A percentile compares a stretch with the other conserved stretches of the same genome.
These are phyloP conservation scores for Parascedosporium putredinis DNA, from an alignment of 2,329 filamentous ascomycete species.

Conservation along the genomic window DNA sequence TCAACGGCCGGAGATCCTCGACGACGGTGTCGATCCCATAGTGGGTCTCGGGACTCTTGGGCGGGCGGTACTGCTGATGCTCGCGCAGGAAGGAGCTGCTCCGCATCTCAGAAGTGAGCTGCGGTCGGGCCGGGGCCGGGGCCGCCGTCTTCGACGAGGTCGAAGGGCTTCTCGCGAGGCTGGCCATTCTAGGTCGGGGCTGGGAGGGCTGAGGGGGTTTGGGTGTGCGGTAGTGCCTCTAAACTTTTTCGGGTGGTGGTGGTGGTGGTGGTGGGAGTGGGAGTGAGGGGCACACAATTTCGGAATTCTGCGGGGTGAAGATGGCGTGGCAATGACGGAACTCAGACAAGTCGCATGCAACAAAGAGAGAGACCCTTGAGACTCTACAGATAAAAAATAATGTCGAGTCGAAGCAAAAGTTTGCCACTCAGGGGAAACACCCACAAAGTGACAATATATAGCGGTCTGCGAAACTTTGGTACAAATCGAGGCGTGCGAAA, in stretches of 20 bases:
- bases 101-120: conserved; percentile 40
- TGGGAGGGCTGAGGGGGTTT: no score
- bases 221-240: no score
- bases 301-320: background rate
- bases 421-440: background rate
- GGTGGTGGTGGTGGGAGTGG: background rate
- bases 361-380: no score
- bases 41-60: conserved; percentile 40
- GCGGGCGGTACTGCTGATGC: conserved; percentile 53
- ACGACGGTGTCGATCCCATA: conserved; percentile 57
- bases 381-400: no score
- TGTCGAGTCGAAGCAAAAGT: no score
- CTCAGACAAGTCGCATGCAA: no score
- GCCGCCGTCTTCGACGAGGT: conserved; percentile 1
- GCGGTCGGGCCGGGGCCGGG: conserved; percentile 33
- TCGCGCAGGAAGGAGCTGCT: conserved; percentile 53
- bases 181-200: background rate
- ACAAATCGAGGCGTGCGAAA: no score
- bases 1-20: conserved; percentile 36
- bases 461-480: background rate
- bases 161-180: background rate
- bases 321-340: background rate
- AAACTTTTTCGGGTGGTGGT: background rate
- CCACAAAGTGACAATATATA: background rate
- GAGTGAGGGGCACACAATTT: background rate